Conservation (phyloP, 1,284 basidiomycete species). For the Moesziomyces aphidis region DNA sequence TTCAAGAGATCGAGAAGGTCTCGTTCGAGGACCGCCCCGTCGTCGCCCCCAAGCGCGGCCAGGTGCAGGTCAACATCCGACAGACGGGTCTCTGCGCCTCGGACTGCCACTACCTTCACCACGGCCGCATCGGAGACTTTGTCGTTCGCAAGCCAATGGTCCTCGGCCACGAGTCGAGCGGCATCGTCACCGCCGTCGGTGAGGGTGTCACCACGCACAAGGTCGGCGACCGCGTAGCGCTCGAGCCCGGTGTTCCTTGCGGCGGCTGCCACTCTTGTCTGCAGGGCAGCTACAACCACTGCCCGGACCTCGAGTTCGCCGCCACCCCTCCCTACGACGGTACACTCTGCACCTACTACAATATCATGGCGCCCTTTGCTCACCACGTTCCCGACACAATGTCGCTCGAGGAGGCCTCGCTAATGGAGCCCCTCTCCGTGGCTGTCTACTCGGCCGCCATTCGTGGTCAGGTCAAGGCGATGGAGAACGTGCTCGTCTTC, state of each 20-base stretch:
- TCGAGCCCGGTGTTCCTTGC: constrained; percentile 83
- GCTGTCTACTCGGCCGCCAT: constrained; percentile 87
- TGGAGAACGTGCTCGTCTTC: constrained; percentile 73
- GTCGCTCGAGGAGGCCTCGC: constrained; percentile 70
- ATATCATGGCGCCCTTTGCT: constrained; percentile 63
- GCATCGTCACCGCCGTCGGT: constrained; percentile 75
- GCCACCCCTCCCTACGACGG: constrained; percentile 92
- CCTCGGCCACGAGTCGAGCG: constrained; percentile 75
- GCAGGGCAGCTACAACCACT: constrained; percentile 67
- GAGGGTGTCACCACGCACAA: constrained; percentile 78
- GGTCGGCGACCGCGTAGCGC: constrained; percentile 85
- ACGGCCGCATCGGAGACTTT: constrained; percentile 73
- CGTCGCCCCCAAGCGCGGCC: constrained; percentile 73
- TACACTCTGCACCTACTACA: constrained; percentile 78
- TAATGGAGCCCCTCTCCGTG: constrained; percentile 94
- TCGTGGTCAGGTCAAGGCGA: constrained; percentile 76
- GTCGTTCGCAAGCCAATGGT: constrained; percentile 83
- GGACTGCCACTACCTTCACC: constrained; percentile 71
- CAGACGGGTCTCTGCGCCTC: constrained; percentile 83
- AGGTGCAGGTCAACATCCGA: constrained; percentile 90
- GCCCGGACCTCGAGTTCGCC: constrained; percentile 80
- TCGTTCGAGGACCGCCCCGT: constrained; percentile 82
- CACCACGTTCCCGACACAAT: constrained; percentile 69
- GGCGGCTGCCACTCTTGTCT: constrained; percentile 74
- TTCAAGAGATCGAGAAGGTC: constrained; percentile 79